Base-by-base conservation (phyloP, 805 yeast genomes). In the Starmera amethionina region DNA sequence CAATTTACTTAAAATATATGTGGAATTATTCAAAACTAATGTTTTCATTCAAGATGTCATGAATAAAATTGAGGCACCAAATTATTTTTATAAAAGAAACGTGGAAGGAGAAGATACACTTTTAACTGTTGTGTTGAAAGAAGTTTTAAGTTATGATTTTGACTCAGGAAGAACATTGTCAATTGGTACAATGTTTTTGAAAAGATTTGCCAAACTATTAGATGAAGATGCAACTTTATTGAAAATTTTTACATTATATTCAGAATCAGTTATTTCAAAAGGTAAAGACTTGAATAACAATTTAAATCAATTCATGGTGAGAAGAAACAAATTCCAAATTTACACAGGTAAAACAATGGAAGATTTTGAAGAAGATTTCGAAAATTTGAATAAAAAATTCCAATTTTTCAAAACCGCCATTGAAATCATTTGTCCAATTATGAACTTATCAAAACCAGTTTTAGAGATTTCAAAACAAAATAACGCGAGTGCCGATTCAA, bases 21-120 rank as follows among this genome's bases (percentile, higher is more conserved):
- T 72, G 32, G 94, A 84, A 55, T 65, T 82, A 27, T 66, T 72
- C 49, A 44, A 74, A 2, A 71, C 69, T 14, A 87, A 84, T 0
- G 51, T 85, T 0, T 73, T 82, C 46, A 56, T 22, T 7, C 73
- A 34, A 58, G 64, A 10, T 42, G 67, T 7, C 62, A 64, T 19
- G 77, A 71, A 43, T 37, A 63, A 66, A 3, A 62, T 54, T 9
- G 59, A 55, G 5, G 38, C 75, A 1, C 82, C 84, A 1, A 49
- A 52, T 1, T 77, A 67, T 51, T 22, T 54, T 73, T 2, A 36
- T 49, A 8, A 61, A 56, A 34, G 61, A 63, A 40, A 51, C 56
- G 32, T 49, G 46, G 11, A 65, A 54, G 42, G 53, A 37, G 38
- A 22, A 27, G 65, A 67, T 32, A 63, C 74, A 1, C 44, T 75